phyloP scores from a whole-genome alignment of 306 rosid species.

The Ceratonia siliqua region DNA sequence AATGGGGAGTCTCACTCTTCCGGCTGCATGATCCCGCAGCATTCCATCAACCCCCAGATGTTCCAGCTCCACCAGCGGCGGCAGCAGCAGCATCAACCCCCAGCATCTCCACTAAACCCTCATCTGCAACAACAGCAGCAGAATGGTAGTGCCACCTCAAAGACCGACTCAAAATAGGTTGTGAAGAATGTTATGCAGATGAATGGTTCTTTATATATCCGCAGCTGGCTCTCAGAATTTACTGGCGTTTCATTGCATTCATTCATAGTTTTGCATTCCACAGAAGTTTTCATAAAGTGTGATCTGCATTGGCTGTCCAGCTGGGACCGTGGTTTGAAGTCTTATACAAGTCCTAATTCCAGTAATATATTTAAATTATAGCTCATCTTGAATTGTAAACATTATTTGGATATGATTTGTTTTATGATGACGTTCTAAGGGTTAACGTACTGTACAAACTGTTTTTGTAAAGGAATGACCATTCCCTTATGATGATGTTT shows the following conservation, averaged over 20 bases:
- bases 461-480: slow-evolving; percentile 30
- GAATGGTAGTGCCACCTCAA: slow-evolving; percentile 55
- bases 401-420: slow-evolving; percentile 54
- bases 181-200: slow-evolving; percentile 1
- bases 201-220: slow-evolving; percentile 26
- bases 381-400: slow-evolving; percentile 49
- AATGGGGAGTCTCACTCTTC: slow-evolving; percentile 64
- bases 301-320: slow-evolving; percentile 43
- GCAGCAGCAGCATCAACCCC: slow-evolving; percentile 54
- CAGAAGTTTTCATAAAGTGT: slow-evolving; percentile 35
- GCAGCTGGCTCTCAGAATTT: slow-evolving; percentile 22
- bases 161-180: slow-evolving; percentile 57
- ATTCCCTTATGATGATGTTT: background rate
- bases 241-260: slow-evolving; percentile 39
- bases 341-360: slow-evolving; percentile 40
- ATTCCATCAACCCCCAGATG: slow-evolving; percentile 58
- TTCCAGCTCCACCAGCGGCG: slow-evolving; percentile 62
- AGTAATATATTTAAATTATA: slow-evolving; percentile 40
- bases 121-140: slow-evolving; percentile 64
- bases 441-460: slow-evolving; percentile 31
- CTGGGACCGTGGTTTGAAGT: slow-evolving; percentile 42
- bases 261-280: slow-evolving; percentile 41
- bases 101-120: slow-evolving; percentile 48
- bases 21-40: slow-evolving; percentile 54
- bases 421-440: slow-evolving; percentile 38